A percentile compares a stretch with the other conserved stretches of the same genome.
phyloP scores from a whole-genome alignment of 129 eudicot genomes.

The Saussurea involucrata region DNA sequence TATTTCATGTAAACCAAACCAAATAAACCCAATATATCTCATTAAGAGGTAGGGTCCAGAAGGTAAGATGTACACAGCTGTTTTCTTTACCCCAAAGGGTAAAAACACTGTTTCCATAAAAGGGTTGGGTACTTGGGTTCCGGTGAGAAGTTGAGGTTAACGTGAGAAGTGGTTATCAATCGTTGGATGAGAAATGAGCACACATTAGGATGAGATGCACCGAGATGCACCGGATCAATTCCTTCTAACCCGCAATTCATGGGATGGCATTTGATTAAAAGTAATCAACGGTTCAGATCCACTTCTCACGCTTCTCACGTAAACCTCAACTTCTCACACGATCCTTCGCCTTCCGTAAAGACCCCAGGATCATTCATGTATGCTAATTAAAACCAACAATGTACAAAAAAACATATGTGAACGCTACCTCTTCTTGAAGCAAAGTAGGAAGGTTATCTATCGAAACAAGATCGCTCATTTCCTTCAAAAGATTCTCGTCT shows the following conservation, averaged over 20 bases:
- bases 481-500: constrained; percentile 48
- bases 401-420: background rate
- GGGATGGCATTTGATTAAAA: too few relatives aligned
- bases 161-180: too few relatives aligned
- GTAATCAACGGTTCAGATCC: too few relatives aligned
- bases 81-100: background rate
- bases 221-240: too few relatives aligned
- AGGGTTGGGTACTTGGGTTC: too few relatives aligned
- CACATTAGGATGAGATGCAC: too few relatives aligned
- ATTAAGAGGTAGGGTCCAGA: background rate
- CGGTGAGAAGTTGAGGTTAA: too few relatives aligned
- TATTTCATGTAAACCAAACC: background rate
- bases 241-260: too few relatives aligned
- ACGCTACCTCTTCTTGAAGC: constrained; percentile 80
- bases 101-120: background rate
- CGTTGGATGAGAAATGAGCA: too few relatives aligned
- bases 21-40: background rate
- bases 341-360: too few relatives aligned
- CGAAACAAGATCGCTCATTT: constrained; percentile 43
- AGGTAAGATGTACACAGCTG: background rate
- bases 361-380: background rate
- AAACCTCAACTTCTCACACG: too few relatives aligned
- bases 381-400: background rate
- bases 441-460: constrained; percentile 50
- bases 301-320: too few relatives aligned